phyloP scores from a whole-genome alignment of 1,284 basidiomycete genomes.

The Ceratobasidium sp. region DNA sequence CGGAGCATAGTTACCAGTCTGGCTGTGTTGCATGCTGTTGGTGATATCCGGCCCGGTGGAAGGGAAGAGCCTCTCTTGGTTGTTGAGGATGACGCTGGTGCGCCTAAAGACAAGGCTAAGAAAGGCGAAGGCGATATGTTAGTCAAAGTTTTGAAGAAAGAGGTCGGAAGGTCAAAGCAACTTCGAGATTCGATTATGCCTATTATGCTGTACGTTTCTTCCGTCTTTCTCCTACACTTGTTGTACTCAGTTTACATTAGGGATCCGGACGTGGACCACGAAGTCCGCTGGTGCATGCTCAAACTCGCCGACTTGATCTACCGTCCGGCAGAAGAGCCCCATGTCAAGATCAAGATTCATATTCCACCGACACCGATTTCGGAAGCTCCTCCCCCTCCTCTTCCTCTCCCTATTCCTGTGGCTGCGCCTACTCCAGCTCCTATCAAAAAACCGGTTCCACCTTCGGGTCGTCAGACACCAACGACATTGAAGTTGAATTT shows the following conservation, averaged over 20 bases:
- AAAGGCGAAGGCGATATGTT: conserved; percentile 79
- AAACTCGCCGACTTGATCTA: conserved; percentile 92
- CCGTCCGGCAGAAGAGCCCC: conserved; percentile 76
- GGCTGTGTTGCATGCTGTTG: conserved; percentile 84
- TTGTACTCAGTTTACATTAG: conserved; percentile 52
- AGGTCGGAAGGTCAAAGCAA: conserved; percentile 81
- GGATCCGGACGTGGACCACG: conserved; percentile 74
- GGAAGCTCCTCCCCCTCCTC: conserved; percentile 52
- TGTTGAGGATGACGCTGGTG: conserved; percentile 79
- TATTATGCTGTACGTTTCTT: conserved; percentile 69
- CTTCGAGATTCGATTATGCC: conserved; percentile 80
- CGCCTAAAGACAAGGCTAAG: conserved; percentile 72
- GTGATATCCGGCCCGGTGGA: conserved; percentile 76
- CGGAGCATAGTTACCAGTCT: conserved; percentile 85
- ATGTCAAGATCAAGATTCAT: conserved; percentile 86
- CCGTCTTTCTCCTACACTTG: conserved; percentile 35
- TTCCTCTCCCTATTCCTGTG: conserved; percentile 20
- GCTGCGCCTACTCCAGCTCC: neutral
- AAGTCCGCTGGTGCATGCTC: conserved; percentile 88
- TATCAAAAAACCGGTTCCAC: conserved; percentile 25
- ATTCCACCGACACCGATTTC: conserved; percentile 75
- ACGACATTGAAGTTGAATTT: conserved; percentile 29
- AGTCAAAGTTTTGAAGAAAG: conserved; percentile 81
- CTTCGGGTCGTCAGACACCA: conserved; percentile 25
- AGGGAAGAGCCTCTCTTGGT: conserved; percentile 81